Conservation (phyloP, 352 stramenopile species). For the Phytopythium helicoides region DNA sequence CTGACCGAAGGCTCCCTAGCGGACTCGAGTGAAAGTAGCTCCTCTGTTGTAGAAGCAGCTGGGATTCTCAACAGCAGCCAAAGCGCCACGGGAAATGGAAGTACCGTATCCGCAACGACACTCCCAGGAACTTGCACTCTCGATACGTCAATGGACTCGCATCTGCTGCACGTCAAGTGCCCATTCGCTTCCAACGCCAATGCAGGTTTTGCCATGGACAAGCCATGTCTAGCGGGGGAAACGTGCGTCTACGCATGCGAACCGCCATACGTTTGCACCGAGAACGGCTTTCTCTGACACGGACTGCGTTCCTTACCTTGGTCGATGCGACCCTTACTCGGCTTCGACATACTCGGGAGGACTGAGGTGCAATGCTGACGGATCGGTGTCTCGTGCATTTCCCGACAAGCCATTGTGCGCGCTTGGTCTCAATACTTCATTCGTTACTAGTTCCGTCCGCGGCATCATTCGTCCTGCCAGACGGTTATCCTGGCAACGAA, state of each 20-base stretch:
- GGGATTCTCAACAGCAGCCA: background rate
- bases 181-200: constrained; percentile 6
- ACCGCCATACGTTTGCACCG: constrained; percentile 8
- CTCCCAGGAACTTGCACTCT: background rate
- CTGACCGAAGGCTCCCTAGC: too few species aligned
- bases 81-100: background rate
- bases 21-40: too few species aligned
- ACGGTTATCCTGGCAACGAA: constrained; percentile 8
- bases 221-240: constrained; percentile 1
- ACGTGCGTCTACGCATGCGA: constrained; percentile 8
- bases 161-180: constrained; percentile 5
- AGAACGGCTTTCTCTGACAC: constrained; percentile 10
- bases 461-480: constrained; percentile 8
- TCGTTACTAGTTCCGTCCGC: constrained; percentile 2
- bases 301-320: constrained; percentile 7
- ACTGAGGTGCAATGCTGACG: constrained; percentile 5
- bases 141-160: constrained; percentile 4
- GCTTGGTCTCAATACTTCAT: constrained; percentile 2
- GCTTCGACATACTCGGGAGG: constrained; percentile 5
- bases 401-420: constrained; percentile 4
- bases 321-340: constrained; percentile 6
- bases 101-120: background rate
- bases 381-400: constrained; percentile 1
- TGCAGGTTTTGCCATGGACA: constrained; percentile 7
- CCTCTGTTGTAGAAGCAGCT: too few species aligned